Evolutionary conservation across 768 basidiomycete species (phyloP).

Genomic region (Candolleomyces aberdarensis): DNA sequence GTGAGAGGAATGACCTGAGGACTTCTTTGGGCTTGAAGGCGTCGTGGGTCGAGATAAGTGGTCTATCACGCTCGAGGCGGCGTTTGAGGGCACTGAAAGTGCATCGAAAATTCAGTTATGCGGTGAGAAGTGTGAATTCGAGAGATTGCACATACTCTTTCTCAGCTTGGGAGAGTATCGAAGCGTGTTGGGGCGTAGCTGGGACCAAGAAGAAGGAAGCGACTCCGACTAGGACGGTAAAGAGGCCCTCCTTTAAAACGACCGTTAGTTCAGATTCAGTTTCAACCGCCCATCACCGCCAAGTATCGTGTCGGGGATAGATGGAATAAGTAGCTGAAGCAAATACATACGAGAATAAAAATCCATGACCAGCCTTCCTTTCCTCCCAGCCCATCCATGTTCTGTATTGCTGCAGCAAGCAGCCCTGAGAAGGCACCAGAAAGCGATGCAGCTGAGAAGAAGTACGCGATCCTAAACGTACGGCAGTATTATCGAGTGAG

Average conservation of each 20-base stretch:
- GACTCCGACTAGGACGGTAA: constrained; percentile 48
- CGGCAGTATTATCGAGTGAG: background rate
- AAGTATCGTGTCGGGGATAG: background rate
- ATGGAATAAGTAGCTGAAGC: background rate
- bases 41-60: constrained; percentile 25
- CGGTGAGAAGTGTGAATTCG: background rate
- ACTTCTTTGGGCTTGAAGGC: constrained; percentile 31
- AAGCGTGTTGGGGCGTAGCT: constrained; percentile 26
- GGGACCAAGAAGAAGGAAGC: constrained; percentile 37
- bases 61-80: constrained; percentile 31
- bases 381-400: constrained; percentile 51
- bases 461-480: constrained; percentile 33
- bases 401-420: constrained; percentile 55
- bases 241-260: constrained; percentile 36
- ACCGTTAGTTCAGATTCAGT: too few species aligned
- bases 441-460: constrained; percentile 42
- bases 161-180: constrained; percentile 27
- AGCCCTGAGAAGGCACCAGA: constrained; percentile 65
- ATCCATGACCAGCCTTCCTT: constrained; percentile 52
- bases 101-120: background rate
- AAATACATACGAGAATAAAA: constrained; percentile 23
- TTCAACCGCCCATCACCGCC: background rate
- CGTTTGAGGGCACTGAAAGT: constrained; percentile 22
- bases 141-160: constrained; percentile 23
- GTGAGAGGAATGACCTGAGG: constrained; percentile 25